Conservation (phyloP, 495 filamentous ascomycete species). For the Tricharina praecox region DNA sequence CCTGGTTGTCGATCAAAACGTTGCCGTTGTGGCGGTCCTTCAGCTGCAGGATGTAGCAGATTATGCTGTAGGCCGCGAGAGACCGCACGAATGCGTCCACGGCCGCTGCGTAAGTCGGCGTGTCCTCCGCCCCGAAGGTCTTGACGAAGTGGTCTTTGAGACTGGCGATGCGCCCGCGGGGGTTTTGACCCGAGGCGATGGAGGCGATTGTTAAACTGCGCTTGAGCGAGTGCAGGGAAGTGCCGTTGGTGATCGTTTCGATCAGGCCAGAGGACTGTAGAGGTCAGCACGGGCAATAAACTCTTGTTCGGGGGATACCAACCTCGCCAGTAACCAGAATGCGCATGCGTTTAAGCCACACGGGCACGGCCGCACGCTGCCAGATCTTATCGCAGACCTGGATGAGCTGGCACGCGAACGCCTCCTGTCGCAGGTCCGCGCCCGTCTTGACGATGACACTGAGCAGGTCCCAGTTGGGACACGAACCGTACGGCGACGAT, state of each 20-base stretch:
- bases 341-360: conserved; percentile 66
- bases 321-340: conserved; percentile 60
- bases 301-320: conserved; percentile 6
- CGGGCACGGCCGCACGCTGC: conserved; percentile 50
- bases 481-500: conserved; percentile 58
- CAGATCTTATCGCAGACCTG: conserved; percentile 58
- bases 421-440: conserved; percentile 57
- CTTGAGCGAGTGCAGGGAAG: conserved; percentile 58
- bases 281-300: background rate
- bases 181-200: conserved; percentile 30
- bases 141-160: conserved; percentile 61
- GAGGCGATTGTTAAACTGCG: conserved; percentile 52
- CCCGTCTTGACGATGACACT: conserved; percentile 70
- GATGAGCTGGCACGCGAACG: conserved; percentile 64
- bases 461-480: conserved; percentile 64
- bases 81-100: conserved; percentile 53
- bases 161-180: conserved; percentile 50
- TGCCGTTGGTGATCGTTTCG: conserved; percentile 66
- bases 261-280: conserved; percentile 48
- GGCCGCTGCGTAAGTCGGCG: conserved; percentile 43
- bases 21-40: conserved; percentile 74
- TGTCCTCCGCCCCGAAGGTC: conserved; percentile 47
- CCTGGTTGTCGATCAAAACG: conserved; percentile 59
- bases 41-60: conserved; percentile 57
- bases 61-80: conserved; percentile 58